Base-by-base conservation (phyloP, 2,329 filamentous ascomycete species). In the Microcyclospora tardicrescens region DNA sequence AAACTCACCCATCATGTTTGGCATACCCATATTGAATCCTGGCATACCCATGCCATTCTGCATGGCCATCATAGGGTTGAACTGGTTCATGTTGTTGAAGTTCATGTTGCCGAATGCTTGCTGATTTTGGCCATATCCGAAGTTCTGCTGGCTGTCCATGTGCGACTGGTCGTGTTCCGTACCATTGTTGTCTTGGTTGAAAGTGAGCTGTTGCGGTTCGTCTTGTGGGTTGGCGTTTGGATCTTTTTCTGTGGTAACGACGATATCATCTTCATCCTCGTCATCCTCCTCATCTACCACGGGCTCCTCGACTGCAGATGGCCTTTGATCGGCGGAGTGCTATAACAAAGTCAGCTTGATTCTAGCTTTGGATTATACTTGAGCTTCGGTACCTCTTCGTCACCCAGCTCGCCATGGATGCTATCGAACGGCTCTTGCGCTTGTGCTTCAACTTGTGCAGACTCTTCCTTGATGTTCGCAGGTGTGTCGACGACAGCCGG, bases 1-100 rank as follows among this genome's bases (percentile, higher is more conserved):
- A 11, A 35, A 70, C 83, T 58, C 75, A 95, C 87, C 83, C 83
- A 95, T 94, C 77, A 89, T 85, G 41, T 53, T 55, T 37, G 51
- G 48, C 53, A 57, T 77, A 76, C 75, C 60, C 63, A 56, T 61
- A 58, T 44, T 44, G 37, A 54, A 52, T 33, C 37, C 40, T 34
- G 53, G 52, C 63, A 69, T 67, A 43, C 60, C 64, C 51, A 67
- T 69, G 30, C 58, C 54, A 64, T 69, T 67, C 48, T 49, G 50
- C 50, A 68, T 68, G 37, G 84, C 80, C 77, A 87, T 84, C 68
- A 73, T 72, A 15, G 81, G 77, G 55, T 77, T 81, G 61, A 83
- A 78, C 52, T 81, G 77, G 41, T 72, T 73, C 45, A 60, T 64
- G 42, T 32, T 36, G 38, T 38, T 39, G 30, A 49, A 48, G 39